Conservation (phyloP, 2,329 filamentous ascomycete species). For the Xylariaceae sp. region DNA sequence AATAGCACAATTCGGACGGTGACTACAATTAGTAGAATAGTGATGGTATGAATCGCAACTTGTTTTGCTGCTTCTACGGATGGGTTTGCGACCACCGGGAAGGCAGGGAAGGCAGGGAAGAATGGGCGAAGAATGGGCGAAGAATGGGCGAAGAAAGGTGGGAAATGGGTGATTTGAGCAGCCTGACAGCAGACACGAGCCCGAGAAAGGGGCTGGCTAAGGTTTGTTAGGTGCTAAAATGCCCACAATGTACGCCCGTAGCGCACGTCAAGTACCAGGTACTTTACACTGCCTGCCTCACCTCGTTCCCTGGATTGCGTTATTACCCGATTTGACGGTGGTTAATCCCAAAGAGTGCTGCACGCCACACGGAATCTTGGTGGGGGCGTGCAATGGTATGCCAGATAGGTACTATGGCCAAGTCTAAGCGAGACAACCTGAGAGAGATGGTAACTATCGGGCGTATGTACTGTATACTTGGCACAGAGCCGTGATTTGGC, state of each 20-base stretch:
- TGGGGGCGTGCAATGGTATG: too few species aligned
- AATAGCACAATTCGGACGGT: constrained; percentile 19
- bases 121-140: constrained; percentile 6
- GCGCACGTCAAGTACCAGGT: neutral
- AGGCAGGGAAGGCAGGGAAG: neutral
- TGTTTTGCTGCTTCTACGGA: constrained; percentile 4
- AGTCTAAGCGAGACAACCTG: too few species aligned
- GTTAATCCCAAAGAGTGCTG: neutral
- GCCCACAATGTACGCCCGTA: neutral
- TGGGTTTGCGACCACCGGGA: neutral
- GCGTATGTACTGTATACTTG: too few species aligned
- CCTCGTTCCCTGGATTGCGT: neutral
- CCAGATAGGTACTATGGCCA: too few species aligned
- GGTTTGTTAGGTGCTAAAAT: neutral
- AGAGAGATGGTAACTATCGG: too few species aligned
- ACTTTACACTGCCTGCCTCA: neutral
- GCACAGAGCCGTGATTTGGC: too few species aligned
- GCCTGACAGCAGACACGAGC: neutral
- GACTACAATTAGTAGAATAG: constrained; percentile 17
- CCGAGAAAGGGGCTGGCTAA: neutral
- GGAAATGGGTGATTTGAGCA: neutral
- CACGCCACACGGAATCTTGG: too few species aligned
- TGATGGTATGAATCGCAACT: constrained; percentile 7
- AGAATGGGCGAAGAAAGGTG: neutral
- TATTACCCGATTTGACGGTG: neutral